Base-by-base conservation (phyloP, 225 moss, liverwort and hornwort species). In the Rhytidiadelphus loreus region DNA sequence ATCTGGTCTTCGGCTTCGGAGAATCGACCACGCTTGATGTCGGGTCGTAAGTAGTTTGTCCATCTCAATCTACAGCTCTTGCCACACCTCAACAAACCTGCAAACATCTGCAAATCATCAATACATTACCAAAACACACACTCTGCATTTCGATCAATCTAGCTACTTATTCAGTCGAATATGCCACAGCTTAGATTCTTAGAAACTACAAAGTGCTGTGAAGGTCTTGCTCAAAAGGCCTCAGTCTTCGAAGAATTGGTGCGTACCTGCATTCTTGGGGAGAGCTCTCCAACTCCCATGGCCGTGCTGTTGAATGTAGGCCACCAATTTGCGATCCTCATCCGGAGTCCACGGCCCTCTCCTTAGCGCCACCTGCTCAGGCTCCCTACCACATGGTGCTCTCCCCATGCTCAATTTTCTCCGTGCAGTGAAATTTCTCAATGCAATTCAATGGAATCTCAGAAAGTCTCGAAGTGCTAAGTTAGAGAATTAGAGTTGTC, bases 271-370 rank as follows among this genome's bases (percentile, higher is more conserved):
- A 84, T 93, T 92, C 79, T 93, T 95, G 4, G 97, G 96, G 58
- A 97, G 95, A 8, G 96, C 94, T 65, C 97, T 91, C 97, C 97
- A 97, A 71, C 97, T 97, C 12, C 97, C 97, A 62, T 97, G 95
- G 23, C 97, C 97, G 88, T 95, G 89, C 46, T 85, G 90, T 62
- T 95, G 93, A 83, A 97, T 95, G 91, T 96, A 97, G 26, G 95
- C 94, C n/a, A 97, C 95, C 89, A 97, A 87, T 87, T 95, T 96
- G 76, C 95, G 96, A 77, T 97, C 97, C 89, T 97, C 97, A 82
- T 97, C 95, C 7, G 97, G 97, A 24, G 95, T 95, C 97, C 97
- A 97, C n/a, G 97, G 97, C 35, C 97, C 97, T 91, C 96, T 94
- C 91, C 95, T 92, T 24, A 97, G 89, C 44, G 89, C 91, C 90